A percentile compares a stretch with the other conserved stretches of the same genome.
These are phyloP conservation scores for Blastocystis sp. DNA, from an alignment of 352 stramenopile genomes.

Conservation along the genomic window DNA sequence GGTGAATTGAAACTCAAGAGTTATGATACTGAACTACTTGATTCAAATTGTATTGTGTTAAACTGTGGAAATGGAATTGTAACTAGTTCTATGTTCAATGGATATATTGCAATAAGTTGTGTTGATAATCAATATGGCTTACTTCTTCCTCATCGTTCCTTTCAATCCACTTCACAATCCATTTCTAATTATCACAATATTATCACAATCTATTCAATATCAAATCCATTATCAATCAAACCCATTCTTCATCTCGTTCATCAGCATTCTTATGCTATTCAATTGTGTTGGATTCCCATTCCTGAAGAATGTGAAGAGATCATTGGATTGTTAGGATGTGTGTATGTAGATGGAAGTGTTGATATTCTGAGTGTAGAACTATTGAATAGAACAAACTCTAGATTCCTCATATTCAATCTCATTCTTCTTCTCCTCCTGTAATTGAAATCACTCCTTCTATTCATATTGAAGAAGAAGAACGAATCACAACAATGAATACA, in stretches of 20 bases:
- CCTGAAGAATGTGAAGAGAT: not conserved
- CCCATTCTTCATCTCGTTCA: conserved; percentile 25
- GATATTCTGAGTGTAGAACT: not conserved
- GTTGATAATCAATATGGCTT: not conserved
- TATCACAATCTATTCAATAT: not conserved
- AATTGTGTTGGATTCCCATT: not conserved
- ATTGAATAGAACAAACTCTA: not conserved
- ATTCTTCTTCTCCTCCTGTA: not conserved
- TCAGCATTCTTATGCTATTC: not conserved
- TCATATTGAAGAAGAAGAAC: not conserved
- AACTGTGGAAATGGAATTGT: conserved; percentile 36
- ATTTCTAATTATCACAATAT: not conserved
- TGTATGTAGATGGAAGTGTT: conserved; percentile 14
- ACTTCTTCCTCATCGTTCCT: not conserved
- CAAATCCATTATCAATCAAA: not conserved
- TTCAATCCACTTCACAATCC: not conserved
- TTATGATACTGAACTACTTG: not conserved
- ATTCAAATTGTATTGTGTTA: not conserved
- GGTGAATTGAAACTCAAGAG: not conserved
- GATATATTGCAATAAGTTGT: not conserved
- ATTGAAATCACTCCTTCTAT: not conserved
- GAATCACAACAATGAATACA: not conserved
- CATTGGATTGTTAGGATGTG: not conserved
- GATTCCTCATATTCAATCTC: conserved; percentile 34
- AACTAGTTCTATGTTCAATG: not conserved